Base-by-base conservation (phyloP, 108 stramenopile species). In the Nitzschia putrida region DNA sequence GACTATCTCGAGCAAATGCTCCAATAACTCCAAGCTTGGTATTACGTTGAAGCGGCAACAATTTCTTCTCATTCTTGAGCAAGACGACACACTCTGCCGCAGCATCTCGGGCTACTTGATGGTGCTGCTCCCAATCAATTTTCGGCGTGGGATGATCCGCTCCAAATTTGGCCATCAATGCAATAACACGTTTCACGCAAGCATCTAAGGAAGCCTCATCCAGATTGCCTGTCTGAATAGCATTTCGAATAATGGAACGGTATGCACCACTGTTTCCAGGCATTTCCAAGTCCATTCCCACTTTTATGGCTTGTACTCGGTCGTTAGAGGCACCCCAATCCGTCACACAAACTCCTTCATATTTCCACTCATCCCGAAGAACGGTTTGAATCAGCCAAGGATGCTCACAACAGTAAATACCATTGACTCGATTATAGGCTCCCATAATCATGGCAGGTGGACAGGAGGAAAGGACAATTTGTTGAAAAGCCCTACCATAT, bases 221-320 rank as follows among this genome's bases (percentile, higher is more conserved):
- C 11, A 42, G 7, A 42, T 2, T 18, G 2, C 43, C 41, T 53
- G 52, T 2, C 0, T 21, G 44, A 18, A 73, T 16, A 6, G 80
- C 76, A 18, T 66, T n/a, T 24, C 50, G 49, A 13, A 85, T 57
- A 10, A 58, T 38, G 2, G 0, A 0, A 50, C 77, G 60, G 55
- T 76, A 65, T 3, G 52, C 68, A 41, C 81, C 82, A 12, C 51
- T 9, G 23, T 47, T 80, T 22, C 79, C 77, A 0, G 91, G 91
- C 91, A 92, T 92, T 76, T 92, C 88, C 25, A 85, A 72, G 68
- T 92, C 88, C 65, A 89, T 53, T 21, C 86, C 86, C 11, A 83
- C 85, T 13, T 45, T 21, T 8, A 89, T 64, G 34, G 74, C 76
- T 23, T 54, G 25, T 9, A 58, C 65, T 0, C 84, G 70, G 53